Percentiles rank a stretch among this genome's conserved stretches.
Conservation (phyloP, 2,329 filamentous ascomycete genomes). For the Scedosporium dehoogii region DNA sequence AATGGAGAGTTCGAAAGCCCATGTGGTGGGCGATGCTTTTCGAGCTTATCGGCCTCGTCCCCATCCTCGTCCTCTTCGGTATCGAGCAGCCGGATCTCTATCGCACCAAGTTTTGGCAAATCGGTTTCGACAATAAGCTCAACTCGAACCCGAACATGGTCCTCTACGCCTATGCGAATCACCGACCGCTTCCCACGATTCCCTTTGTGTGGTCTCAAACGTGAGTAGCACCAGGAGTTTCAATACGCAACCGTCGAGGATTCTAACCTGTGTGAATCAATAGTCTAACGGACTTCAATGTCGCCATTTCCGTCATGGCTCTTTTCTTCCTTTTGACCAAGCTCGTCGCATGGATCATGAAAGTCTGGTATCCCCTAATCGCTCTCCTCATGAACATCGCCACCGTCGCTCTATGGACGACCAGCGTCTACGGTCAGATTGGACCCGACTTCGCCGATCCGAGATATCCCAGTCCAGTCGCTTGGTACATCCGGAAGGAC, state of each 20-base stretch:
- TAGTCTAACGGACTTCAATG: slow-evolving; percentile 66
- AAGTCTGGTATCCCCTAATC: slow-evolving; percentile 58
- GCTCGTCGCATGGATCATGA: slow-evolving; percentile 59
- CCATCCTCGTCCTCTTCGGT: slow-evolving; percentile 59
- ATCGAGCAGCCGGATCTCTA: slow-evolving; percentile 66
- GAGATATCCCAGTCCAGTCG: slow-evolving; percentile 46
- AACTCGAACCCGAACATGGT: slow-evolving; percentile 64
- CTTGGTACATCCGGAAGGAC: slow-evolving; percentile 67
- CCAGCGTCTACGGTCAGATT: slow-evolving; percentile 61
- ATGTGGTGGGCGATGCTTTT: slow-evolving; percentile 54
- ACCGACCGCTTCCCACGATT: slow-evolving; percentile 47
- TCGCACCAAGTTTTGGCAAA: slow-evolving; percentile 61
- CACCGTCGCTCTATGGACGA: slow-evolving; percentile 52
- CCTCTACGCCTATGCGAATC: slow-evolving; percentile 65
- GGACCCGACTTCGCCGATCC: slow-evolving; percentile 63
- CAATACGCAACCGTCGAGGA: slow-evolving; percentile 8
- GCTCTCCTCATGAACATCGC: slow-evolving; percentile 46
- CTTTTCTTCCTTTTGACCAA: slow-evolving; percentile 69
- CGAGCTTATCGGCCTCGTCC: slow-evolving; percentile 57
- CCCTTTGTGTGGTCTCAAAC: slow-evolving; percentile 65
- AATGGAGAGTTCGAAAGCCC: slow-evolving; percentile 46
- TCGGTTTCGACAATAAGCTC: slow-evolving; percentile 60
- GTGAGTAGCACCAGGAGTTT: slow-evolving; percentile 37
- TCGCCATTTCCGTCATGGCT: slow-evolving; percentile 64
- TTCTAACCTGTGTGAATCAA: slow-evolving; percentile 7